Evolutionary conservation across 2,329 filamentous ascomycete genomes (phyloP).

Genomic region (Phyllosticta capitalensis): DNA sequence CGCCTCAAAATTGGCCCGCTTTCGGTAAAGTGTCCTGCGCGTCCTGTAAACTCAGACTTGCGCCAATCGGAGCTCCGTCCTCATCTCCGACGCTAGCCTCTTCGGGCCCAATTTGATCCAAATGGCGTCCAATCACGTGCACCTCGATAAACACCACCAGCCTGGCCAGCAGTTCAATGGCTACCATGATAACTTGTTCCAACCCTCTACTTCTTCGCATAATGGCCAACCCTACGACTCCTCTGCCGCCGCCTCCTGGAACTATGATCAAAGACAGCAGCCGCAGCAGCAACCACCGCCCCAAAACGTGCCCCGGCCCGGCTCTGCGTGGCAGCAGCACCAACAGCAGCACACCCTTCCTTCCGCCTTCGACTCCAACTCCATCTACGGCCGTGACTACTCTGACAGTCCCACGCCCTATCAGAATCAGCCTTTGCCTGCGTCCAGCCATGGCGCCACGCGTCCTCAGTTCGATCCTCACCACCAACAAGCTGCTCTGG

Average conservation of each 20-base stretch:
- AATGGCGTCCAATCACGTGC: slow-evolving; percentile 15
- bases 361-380: slow-evolving; percentile 11
- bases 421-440: slow-evolving; percentile 2
- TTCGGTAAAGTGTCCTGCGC: not conserved
- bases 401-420: slow-evolving; percentile 14
- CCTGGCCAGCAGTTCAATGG: slow-evolving; percentile 4
- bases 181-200: not conserved
- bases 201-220: not conserved
- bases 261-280: not conserved
- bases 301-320: not conserved
- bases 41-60: too few relatives aligned
- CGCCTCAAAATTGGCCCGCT: not conserved
- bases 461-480: slow-evolving; percentile 1
- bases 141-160: slow-evolving; percentile 11
- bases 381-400: slow-evolving; percentile 16
- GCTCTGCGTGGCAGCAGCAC: slow-evolving; percentile 9
- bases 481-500: slow-evolving; percentile 11
- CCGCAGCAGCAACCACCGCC: not conserved
- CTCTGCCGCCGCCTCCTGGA: not conserved
- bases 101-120: not conserved
- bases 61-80: not conserved
- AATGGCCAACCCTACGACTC: not conserved
- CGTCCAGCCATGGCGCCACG: slow-evolving; percentile 7
- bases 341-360: slow-evolving; percentile 12
- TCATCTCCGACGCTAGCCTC: not conserved